phyloP scores from a whole-genome alignment of 768 basidiomycete species.

The Phylloporus arenicola region DNA sequence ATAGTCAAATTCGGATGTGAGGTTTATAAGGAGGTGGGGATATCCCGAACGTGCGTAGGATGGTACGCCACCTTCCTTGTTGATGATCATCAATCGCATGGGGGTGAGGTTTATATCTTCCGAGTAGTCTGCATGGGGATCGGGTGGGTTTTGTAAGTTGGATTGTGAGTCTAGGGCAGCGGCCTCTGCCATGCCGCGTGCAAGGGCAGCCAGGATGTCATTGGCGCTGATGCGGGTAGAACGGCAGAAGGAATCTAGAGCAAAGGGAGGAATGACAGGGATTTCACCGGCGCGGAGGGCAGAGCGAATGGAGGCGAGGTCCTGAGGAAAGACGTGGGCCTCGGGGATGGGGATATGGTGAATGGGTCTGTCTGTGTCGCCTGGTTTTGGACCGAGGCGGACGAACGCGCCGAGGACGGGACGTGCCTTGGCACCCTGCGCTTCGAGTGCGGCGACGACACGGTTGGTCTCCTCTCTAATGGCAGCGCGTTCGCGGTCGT shows the following conservation, averaged over 20 bases:
- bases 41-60: conserved; percentile 94
- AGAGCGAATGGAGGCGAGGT: conserved; percentile 79
- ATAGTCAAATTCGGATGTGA: conserved; percentile 78
- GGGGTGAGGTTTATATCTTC: conserved; percentile 82
- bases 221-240: conserved; percentile 83
- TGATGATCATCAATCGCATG: conserved; percentile 94
- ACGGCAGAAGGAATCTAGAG: conserved; percentile 85
- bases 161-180: conserved; percentile 45
- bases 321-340: conserved; percentile 73
- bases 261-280: conserved; percentile 90
- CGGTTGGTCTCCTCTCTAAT: conserved; percentile 82
- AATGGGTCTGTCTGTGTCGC: conserved; percentile 27
- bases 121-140: conserved; percentile 36
- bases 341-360: conserved; percentile 49
- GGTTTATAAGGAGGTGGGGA: conserved; percentile 94
- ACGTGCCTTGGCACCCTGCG: conserved; percentile 79
- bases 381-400: conserved; percentile 73
- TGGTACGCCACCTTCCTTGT: conserved; percentile 92
- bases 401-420: conserved; percentile 87
- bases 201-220: conserved; percentile 82
- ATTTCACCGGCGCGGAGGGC: conserved; percentile 93
- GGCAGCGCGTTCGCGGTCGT: conserved; percentile 59
- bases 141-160: conserved; percentile 23
- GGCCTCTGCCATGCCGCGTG: conserved; percentile 71
- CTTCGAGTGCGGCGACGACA: conserved; percentile 75